These are phyloP conservation scores for Coemansia sp. DNA, from an alignment of 192 early-diverging fungal genomes.

Conservation along the genomic window DNA sequence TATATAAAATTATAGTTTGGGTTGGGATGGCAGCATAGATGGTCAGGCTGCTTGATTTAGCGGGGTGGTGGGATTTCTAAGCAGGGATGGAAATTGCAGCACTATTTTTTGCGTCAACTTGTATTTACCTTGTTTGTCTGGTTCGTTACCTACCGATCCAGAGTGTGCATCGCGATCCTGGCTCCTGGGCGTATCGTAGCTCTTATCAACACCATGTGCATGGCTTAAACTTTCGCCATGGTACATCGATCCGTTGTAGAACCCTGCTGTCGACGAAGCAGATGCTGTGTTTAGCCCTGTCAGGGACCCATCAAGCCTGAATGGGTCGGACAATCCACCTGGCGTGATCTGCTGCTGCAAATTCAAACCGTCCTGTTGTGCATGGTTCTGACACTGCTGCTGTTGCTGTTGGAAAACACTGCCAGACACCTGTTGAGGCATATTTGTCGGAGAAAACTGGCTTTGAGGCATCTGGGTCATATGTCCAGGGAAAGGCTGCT, in stretches of 20 bases:
- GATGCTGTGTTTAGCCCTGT: conserved; percentile 16
- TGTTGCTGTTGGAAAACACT: conserved; percentile 6
- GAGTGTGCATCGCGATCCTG: conserved; percentile 11
- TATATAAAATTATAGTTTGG: conserved; percentile 24
- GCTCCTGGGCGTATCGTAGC: neutral
- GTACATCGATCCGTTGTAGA: neutral
- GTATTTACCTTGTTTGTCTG: conserved; percentile 29
- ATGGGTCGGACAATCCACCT: conserved; percentile 12
- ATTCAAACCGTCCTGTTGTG: conserved; percentile 4
- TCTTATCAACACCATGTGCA: neutral
- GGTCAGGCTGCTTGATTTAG: neutral
- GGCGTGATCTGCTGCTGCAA: conserved; percentile 2
- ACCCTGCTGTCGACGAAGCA: neutral
- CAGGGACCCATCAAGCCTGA: conserved; percentile 25
- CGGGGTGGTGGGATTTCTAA: neutral
- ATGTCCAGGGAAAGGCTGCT: conserved; percentile 24
- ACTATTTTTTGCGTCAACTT: neutral
- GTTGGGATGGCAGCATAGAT: neutral
- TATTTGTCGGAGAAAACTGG: conserved; percentile 18
- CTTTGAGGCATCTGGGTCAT: conserved; percentile 16
- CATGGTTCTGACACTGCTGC: no score
- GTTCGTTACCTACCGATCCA: conserved; percentile 12
- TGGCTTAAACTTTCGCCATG: neutral
- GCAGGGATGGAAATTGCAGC: neutral
- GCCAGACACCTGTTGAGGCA: conserved; percentile 4